Base-by-base conservation (phyloP, 2,329 filamentous ascomycete genomes). In the Curvularia hawaiiensis region DNA sequence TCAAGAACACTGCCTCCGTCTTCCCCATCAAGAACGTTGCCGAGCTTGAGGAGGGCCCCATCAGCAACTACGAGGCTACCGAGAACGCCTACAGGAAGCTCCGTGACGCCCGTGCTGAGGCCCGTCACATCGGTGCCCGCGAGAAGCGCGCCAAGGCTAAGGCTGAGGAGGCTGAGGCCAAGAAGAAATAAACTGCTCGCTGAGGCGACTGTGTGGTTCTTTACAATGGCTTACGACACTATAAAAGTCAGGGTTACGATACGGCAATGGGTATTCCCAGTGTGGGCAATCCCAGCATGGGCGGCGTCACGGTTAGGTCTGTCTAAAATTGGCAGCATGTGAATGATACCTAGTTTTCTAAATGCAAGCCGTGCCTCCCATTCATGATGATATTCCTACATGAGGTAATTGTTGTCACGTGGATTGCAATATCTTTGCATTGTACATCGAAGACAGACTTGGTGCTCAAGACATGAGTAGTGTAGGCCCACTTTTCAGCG, bases 71-170 rank as follows among this genome's bases (percentile, higher is more conserved):
- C 77, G 69, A 88, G 79, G 79, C 86, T 77, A 90, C 93, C 83
- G 90, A 92, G 81, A 90, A 88, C 80, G 95, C 93, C 66, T 98
- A 90, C 88, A 84, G 85, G 78, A 89, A 87, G 77, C 88, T 99
- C 79, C 91, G 95, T 80, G 84, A 90, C 71, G 88, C 90, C 71
- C 89, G 95, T 82, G 88, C 87, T 79, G 90, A 96, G 77, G 88
- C 90, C 75, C 90, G 93, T 80, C 84, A 90, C 76, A 81, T 85
- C 67, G 95, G 95, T 82, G 85, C 85, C 77, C 88, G 92, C 79
- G 93, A 96, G 86, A 98, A 98, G 92, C 89, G 95, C 77, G 88
- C 85, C 73, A 90, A 89, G 86, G 91, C 91, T 75, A 94, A 90
- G 85, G 90, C 88, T 73, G 91, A 93, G 79, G 91, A 90, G 77